Conservation (phyloP, 176 grass and related monocot genomes). For the Triticum urartu region DNA sequence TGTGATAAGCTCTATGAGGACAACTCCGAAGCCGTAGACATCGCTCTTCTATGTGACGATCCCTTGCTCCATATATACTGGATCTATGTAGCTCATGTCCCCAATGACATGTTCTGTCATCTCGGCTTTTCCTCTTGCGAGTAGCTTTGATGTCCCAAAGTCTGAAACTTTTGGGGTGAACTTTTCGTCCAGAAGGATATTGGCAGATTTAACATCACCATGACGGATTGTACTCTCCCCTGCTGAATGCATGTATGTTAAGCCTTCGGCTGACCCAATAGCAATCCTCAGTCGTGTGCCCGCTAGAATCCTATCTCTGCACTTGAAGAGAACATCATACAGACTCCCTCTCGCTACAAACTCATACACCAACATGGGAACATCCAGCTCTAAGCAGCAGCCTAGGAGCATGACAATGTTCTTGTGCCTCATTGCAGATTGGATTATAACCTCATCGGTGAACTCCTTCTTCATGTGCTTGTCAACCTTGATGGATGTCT, state of each 20-base stretch:
- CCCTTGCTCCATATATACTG: background rate
- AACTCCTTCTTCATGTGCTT: conserved; percentile 5
- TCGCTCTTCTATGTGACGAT: background rate
- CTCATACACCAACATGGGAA: conserved; percentile 34
- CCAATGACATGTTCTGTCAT: background rate
- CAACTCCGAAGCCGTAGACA: background rate
- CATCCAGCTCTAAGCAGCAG: background rate
- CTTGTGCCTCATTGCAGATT: background rate
- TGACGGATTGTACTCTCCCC: background rate
- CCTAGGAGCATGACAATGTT: too few species aligned
- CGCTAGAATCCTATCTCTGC: background rate
- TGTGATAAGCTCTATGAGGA: background rate
- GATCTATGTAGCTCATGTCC: background rate
- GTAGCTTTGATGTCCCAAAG: background rate
- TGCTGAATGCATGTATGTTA: background rate
- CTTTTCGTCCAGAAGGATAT: background rate
- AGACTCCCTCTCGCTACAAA: conserved; percentile 7
- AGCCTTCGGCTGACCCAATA: background rate
- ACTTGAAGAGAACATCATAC: background rate
- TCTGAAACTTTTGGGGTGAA: background rate
- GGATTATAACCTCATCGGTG: conserved; percentile 29
- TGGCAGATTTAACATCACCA: background rate
- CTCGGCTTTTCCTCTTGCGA: background rate
- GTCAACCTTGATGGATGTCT: conserved; percentile 1
- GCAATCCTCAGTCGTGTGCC: background rate